A percentile compares a stretch with the other conserved stretches of the same genome.
These are phyloP conservation scores for Salix viminalis DNA, from an alignment of 345 rosid species.

Conservation along the genomic window DNA sequence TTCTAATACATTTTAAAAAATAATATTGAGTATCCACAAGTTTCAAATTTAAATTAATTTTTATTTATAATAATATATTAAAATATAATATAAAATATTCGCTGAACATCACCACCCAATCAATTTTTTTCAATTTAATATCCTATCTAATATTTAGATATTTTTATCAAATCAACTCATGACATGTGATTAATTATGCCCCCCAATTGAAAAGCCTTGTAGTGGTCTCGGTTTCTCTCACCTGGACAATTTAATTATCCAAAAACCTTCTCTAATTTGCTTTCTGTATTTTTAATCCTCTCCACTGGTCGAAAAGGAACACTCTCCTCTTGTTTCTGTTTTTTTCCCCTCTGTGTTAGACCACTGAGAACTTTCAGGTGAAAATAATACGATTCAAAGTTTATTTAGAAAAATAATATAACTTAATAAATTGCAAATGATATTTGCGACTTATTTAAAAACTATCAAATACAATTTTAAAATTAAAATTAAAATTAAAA, in stretches of 20 bases:
- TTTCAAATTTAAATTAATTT: no score
- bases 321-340: not conserved
- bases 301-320: not conserved
- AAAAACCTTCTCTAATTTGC: not conserved
- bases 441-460: no score
- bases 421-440: no score
- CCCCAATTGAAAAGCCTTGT: not conserved
- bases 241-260: not conserved
- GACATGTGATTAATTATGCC: not conserved
- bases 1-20: no score
- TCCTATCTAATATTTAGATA: not conserved
- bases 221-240: not conserved
- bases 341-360: not conserved
- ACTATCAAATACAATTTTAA: no score
- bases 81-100: no score
- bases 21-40: no score
- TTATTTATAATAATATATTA: no score
- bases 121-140: not conserved
- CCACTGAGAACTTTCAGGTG: not conserved
- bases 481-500: no score
- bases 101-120: no score
- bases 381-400: no score
- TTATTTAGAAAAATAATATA: no score
- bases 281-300: not conserved
- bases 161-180: not conserved